Evolutionary conservation across 768 basidiomycete species (phyloP).

Genomic region (Sarcodon aspratus): DNA sequence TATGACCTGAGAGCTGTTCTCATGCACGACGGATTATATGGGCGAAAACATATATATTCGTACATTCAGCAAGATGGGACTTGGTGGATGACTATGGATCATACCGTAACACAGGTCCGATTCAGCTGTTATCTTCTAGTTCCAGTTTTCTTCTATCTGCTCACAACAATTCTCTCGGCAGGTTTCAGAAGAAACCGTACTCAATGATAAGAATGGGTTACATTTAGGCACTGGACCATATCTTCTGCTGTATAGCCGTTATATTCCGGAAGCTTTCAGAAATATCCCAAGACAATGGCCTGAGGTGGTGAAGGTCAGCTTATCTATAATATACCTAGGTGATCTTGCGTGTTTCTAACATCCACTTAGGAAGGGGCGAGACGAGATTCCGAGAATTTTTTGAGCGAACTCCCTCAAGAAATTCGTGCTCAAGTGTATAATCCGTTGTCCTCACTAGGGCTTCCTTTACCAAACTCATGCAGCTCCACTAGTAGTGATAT

Average conservation of each 20-base stretch:
- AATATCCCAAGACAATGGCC: slow-evolving; percentile 14
- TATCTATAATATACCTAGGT: not conserved
- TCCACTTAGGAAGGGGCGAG: not conserved
- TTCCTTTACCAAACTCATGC: too few relatives aligned
- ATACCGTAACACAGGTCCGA: slow-evolving; percentile 49
- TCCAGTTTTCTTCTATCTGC: not conserved
- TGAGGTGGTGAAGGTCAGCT: slow-evolving; percentile 17
- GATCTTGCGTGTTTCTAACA: not conserved
- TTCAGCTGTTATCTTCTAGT: not conserved
- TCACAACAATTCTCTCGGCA: slow-evolving; percentile 15
- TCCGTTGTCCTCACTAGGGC: not conserved
- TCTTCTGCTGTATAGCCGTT: slow-evolving; percentile 55
- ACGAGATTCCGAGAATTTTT: not conserved
- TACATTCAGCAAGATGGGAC: slow-evolving; percentile 56
- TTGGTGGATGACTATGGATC: slow-evolving; percentile 81
- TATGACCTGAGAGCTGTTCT: slow-evolving; percentile 76
- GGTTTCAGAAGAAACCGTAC: slow-evolving; percentile 61
- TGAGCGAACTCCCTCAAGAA: not conserved
- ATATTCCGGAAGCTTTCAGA: slow-evolving; percentile 14
- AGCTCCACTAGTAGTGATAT: too few relatives aligned
- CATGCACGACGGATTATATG: slow-evolving; percentile 67
- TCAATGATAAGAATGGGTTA: slow-evolving; percentile 59
- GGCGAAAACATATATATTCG: slow-evolving; percentile 68
- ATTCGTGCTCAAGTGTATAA: not conserved
- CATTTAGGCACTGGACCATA: slow-evolving; percentile 74